These are phyloP conservation scores for Neurospora cerealis DNA, from an alignment of 495 filamentous ascomycete species.

Conservation along the genomic window DNA sequence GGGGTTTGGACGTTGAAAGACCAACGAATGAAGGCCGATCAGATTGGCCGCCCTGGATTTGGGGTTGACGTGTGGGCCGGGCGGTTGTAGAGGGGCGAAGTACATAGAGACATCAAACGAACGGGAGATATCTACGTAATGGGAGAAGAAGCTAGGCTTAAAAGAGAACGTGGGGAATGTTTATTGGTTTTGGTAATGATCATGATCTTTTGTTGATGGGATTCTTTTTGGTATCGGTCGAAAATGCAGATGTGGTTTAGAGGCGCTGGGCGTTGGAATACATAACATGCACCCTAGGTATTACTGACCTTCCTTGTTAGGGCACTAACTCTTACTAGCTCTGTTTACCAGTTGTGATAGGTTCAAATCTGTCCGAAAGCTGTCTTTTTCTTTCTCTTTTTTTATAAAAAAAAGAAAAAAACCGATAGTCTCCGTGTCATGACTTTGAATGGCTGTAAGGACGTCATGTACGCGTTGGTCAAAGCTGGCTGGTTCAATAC, in stretches of 20 bases:
- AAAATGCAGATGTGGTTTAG: not conserved
- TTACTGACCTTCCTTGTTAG: not conserved
- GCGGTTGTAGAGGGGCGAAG: not conserved
- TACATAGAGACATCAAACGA: not conserved
- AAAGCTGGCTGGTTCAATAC: not conserved
- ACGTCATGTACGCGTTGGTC: not conserved
- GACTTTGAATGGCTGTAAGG: not conserved
- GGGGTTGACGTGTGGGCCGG: not conserved
- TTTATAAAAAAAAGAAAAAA: not conserved
- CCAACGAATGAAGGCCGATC: not conserved
- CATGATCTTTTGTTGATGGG: not conserved
- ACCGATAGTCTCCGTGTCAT: not conserved
- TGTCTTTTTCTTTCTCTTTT: not conserved
- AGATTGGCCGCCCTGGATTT: not conserved
- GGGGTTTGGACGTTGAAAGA: not conserved
- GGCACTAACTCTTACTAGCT: not conserved
- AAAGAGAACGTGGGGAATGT: not conserved
- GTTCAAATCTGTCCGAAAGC: not conserved
- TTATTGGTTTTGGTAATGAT: not conserved
- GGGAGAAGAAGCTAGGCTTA: not conserved
- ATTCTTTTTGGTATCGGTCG: not conserved
- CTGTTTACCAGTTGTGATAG: not conserved
- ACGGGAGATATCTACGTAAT: not conserved
- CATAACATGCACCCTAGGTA: not conserved
- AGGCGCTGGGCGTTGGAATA: not conserved